phyloP scores from a whole-genome alignment of 2,329 filamentous ascomycete genomes.

The Polychaeton citri region DNA sequence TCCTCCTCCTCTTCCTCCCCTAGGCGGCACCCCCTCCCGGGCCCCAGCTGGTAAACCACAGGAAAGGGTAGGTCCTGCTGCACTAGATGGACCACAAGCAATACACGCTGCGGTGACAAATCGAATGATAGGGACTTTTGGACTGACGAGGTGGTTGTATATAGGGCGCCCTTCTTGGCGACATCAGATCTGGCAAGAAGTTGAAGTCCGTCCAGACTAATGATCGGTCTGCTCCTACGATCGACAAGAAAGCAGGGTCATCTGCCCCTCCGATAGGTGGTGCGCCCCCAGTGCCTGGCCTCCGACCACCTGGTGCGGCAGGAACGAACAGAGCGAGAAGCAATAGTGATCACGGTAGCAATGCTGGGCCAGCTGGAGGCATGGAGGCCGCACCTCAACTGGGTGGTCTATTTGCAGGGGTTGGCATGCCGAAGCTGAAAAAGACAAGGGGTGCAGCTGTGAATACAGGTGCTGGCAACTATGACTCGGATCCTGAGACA shows the following conservation, averaged over 20 bases:
- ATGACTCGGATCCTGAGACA: slow-evolving; percentile 63
- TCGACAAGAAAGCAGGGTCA: slow-evolving; percentile 44
- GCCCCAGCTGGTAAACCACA: slow-evolving; percentile 43
- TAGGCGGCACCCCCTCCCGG: slow-evolving; percentile 38
- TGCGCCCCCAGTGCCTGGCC: slow-evolving; percentile 68
- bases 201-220: slow-evolving; percentile 81
- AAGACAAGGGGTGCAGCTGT: slow-evolving; percentile 55
- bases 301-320: slow-evolving; percentile 57
- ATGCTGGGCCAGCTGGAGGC: slow-evolving; percentile 28
- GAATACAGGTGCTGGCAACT: slow-evolving; percentile 40
- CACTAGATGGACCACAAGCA: no score
- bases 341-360: slow-evolving; percentile 58
- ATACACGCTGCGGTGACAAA: no score
- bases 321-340: slow-evolving; percentile 56
- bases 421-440: slow-evolving; percentile 83
- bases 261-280: slow-evolving; percentile 52
- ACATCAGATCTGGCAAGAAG: slow-evolving; percentile 68
- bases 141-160: slow-evolving; percentile 1
- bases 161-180: slow-evolving; percentile 72
- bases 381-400: slow-evolving; percentile 62
- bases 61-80: slow-evolving; percentile 55
- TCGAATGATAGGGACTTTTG: no score
- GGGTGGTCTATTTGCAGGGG: slow-evolving; percentile 72
- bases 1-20: slow-evolving; percentile 51
- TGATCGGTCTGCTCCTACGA: slow-evolving; percentile 70